A percentile compares a stretch with the other conserved stretches of the same genome.
phyloP scores from a whole-genome alignment of 2,329 filamentous ascomycete genomes.

The Diplodia seriata region DNA sequence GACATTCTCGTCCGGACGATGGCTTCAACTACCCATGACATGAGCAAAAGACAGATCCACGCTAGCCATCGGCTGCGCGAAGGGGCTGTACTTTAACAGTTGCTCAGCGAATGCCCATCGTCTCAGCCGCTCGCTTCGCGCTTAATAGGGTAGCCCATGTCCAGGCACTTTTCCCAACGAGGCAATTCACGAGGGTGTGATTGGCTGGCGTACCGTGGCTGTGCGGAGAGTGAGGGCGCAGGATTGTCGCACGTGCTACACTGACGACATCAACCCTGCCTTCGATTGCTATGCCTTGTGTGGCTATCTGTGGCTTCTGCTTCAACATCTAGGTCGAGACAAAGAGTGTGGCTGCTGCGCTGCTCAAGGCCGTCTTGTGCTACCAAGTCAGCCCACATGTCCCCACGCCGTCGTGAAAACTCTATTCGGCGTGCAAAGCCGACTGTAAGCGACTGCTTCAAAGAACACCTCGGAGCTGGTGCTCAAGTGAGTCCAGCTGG shows the following conservation, averaged over 20 bases:
- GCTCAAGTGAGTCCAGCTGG: background rate
- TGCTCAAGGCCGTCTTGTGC: background rate
- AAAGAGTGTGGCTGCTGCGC: background rate
- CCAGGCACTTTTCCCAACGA: background rate
- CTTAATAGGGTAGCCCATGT: background rate
- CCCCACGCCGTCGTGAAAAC: background rate
- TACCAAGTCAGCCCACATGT: constrained; percentile 12
- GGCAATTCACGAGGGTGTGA: background rate
- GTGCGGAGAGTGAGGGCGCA: background rate
- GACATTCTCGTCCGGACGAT: no score
- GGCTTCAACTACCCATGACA: no score
- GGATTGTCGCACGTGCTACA: constrained; percentile 5
- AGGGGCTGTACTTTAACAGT: background rate
- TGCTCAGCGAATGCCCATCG: no score
- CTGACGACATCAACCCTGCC: constrained; percentile 20
- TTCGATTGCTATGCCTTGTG: constrained; percentile 8
- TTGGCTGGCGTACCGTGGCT: constrained; percentile 20
- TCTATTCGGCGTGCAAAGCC: background rate
- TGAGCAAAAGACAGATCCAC: no score
- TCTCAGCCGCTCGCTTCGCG: constrained; percentile 5
- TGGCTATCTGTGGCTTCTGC: background rate
- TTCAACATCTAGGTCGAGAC: background rate
- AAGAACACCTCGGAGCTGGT: background rate
- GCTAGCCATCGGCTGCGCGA: no score
- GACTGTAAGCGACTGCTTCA: constrained; percentile 10